Percentiles rank a stretch among this genome's conserved stretches.
Evolutionary conservation across 345 rosid genomes (phyloP).

Genomic region (Eucalyptus pauciflora): DNA sequence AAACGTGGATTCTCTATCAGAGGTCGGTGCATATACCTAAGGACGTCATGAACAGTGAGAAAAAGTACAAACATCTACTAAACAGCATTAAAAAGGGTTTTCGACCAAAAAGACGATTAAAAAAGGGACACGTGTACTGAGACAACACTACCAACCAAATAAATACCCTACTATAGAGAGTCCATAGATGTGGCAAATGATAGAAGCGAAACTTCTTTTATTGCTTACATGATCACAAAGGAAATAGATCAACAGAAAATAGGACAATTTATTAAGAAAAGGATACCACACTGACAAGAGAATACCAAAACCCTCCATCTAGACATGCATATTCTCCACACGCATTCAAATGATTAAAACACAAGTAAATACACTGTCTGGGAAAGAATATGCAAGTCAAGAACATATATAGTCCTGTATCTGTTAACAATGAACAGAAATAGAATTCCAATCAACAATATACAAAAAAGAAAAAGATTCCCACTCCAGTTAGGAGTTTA

Average conservation of each 20-base stretch:
- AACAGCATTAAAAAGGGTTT: not conserved
- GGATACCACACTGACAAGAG: not conserved
- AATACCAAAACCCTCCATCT: not conserved
- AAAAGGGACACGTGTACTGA: not conserved
- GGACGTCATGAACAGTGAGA: not conserved
- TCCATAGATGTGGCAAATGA: not conserved
- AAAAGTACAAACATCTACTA: not conserved
- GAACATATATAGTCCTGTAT: not conserved
- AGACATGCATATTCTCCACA: not conserved
- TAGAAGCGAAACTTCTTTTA: not conserved
- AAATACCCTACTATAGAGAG: not conserved
- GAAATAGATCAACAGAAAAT: not conserved
- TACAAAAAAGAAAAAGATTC: not conserved
- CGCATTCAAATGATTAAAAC: not conserved
- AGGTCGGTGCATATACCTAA: slow-evolving; percentile 77
- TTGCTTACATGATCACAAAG: not conserved
- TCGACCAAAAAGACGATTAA: not conserved
- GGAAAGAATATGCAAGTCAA: not conserved
- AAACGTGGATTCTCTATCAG: slow-evolving; percentile 58
- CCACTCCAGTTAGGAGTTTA: not conserved
- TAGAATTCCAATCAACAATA: not conserved
- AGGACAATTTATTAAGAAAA: not conserved
- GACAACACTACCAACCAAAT: not conserved
- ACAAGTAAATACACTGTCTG: not conserved
- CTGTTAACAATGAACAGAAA: not conserved